Conservation (phyloP, 2,329 filamentous ascomycete genomes). For the Beauveria bassiana region DNA sequence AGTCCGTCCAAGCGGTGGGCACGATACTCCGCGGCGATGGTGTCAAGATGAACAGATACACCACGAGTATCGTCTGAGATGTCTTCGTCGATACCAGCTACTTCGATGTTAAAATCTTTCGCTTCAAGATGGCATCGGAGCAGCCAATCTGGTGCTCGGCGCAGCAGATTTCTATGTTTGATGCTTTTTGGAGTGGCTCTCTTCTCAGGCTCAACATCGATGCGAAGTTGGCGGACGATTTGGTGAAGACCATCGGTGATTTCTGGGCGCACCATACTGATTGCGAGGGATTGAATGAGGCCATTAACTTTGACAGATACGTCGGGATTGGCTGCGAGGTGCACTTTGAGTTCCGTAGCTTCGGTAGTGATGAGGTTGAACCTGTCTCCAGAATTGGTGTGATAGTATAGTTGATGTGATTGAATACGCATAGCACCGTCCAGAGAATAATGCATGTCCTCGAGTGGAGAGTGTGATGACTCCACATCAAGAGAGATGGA, state of each 20-base stretch:
- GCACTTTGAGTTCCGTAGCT: constrained; percentile 76
- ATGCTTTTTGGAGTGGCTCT: constrained; percentile 39
- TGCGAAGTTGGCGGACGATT: constrained; percentile 76
- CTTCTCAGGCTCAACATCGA: constrained; percentile 57
- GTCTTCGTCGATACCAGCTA: constrained; percentile 78
- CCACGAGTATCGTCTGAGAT: constrained; percentile 79
- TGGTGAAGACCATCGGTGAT: constrained; percentile 89
- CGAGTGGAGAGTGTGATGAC: constrained; percentile 83
- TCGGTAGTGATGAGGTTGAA: constrained; percentile 87
- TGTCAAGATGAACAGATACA: constrained; percentile 77
- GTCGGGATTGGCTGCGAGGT: constrained; percentile 78
- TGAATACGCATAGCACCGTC: constrained; percentile 75
- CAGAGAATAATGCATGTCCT: constrained; percentile 80
- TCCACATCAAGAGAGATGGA: constrained; percentile 90
- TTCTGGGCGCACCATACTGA: constrained; percentile 85
- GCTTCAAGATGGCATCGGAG: constrained; percentile 77
- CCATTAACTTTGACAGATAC: constrained; percentile 74
- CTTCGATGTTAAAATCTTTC: constrained; percentile 80
- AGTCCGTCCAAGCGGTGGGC: constrained; percentile 66
- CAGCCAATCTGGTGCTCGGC: constrained; percentile 76
- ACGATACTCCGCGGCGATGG: constrained; percentile 82
- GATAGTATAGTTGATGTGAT: constrained; percentile 88
- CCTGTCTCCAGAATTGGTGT: constrained; percentile 71
- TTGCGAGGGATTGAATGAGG: constrained; percentile 75
- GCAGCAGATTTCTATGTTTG: constrained; percentile 60